Conservation (phyloP, 805 yeast species). For the Saturnispora dispora region DNA sequence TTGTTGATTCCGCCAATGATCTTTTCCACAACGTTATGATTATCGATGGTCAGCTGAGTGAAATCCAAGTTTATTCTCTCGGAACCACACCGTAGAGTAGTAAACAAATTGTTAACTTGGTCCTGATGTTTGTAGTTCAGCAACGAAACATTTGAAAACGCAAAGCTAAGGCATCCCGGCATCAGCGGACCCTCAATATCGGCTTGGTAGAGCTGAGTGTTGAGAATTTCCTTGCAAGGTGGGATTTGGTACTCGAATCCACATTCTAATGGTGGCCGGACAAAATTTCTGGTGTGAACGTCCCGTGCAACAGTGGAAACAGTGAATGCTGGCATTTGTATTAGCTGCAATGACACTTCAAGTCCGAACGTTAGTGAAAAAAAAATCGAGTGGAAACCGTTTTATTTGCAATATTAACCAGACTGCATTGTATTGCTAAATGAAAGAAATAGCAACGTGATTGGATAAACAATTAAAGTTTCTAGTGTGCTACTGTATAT, state of each 20-base stretch:
- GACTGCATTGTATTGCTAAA: not conserved
- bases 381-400: not conserved
- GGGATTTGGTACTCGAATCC: constrained; percentile 4
- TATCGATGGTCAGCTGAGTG: not conserved
- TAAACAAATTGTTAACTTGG: not conserved
- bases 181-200: constrained; percentile 1
- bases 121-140: not conserved
- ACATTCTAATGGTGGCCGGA: not conserved
- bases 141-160: constrained; percentile 1
- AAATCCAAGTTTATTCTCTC: constrained; percentile 4
- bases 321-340: constrained; percentile 2
- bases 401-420: not conserved
- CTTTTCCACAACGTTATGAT: not conserved
- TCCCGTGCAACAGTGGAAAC: not conserved
- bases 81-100: not conserved
- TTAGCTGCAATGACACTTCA: not conserved
- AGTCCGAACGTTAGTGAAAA: not conserved
- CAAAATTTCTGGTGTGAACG: not conserved
- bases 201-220: not conserved
- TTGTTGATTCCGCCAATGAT: constrained; percentile 1
- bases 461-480: not conserved
- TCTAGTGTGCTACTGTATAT: not conserved
- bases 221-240: not conserved
- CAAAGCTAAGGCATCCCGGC: constrained; percentile 2
- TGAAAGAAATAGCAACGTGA: not conserved